Evolutionary conservation across 1,284 basidiomycete species (phyloP).

Genomic region (Salmacisia buchloeana): DNA sequence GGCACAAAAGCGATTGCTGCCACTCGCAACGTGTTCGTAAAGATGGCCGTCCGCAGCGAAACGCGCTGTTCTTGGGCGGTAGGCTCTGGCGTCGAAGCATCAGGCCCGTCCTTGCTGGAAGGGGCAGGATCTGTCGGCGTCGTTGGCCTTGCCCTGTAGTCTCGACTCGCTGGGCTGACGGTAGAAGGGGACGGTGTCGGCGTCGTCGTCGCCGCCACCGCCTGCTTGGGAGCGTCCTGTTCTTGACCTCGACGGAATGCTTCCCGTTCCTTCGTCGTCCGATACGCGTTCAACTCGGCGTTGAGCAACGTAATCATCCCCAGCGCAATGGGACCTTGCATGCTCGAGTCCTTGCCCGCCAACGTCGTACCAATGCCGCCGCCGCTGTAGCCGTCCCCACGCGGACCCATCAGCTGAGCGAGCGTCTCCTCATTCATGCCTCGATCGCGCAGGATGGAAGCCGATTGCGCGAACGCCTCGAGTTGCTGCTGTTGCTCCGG

Average conservation of each 20-base stretch:
- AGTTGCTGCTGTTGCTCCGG: slow-evolving; percentile 27
- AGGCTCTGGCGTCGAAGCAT: not conserved
- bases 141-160: no score
- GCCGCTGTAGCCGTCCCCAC: slow-evolving; percentile 14
- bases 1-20: slow-evolving; percentile 68
- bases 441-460: slow-evolving; percentile 34
- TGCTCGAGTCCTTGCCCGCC: slow-evolving; percentile 35
- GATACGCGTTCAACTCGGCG: slow-evolving; percentile 28
- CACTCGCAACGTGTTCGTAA: slow-evolving; percentile 62
- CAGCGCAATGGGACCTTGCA: slow-evolving; percentile 37
- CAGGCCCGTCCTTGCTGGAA: not conserved
- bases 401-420: slow-evolving; percentile 27
- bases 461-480: slow-evolving; percentile 26
- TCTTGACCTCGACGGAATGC: no score
- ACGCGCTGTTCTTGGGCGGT: not conserved
- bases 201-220: no score
- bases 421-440: slow-evolving; percentile 34
- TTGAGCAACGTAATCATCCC: slow-evolving; percentile 41
- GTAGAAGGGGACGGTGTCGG: no score
- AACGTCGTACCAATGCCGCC: slow-evolving; percentile 31
- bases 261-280: slow-evolving; percentile 12
- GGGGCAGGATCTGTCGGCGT: no score
- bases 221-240: no score
- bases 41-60: slow-evolving; percentile 52
- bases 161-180: no score